These are phyloP conservation scores for Botrytis medusae DNA, from an alignment of 2,329 filamentous ascomycete species.

Conservation along the genomic window DNA sequence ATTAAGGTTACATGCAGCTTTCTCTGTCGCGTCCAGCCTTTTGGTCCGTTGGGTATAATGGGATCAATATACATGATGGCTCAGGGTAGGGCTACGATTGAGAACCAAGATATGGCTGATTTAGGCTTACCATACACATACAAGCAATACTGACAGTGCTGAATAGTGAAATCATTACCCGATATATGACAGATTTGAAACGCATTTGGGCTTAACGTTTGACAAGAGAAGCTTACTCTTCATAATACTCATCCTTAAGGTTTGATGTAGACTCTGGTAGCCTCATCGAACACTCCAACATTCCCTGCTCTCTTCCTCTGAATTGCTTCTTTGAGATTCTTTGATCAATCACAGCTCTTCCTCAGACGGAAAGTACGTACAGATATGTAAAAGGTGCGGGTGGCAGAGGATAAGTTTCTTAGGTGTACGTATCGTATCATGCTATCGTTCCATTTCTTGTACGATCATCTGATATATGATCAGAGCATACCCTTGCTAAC, in stretches of 20 bases:
- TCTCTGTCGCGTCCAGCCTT: not conserved
- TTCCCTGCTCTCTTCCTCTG: conserved; percentile 23
- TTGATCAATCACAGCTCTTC: not conserved
- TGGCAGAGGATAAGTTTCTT: conserved; percentile 5
- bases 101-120: not conserved
- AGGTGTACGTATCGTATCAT: conserved; percentile 3
- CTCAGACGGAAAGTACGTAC: conserved; percentile 7
- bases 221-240: conserved; percentile 23
- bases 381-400: not conserved
- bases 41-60: not conserved
- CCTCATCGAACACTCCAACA: conserved; percentile 5
- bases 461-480: conserved; percentile 39
- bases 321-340: conserved; percentile 24
- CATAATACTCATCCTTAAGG: conserved; percentile 20
- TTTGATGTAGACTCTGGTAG: conserved; percentile 16
- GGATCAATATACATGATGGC: conserved; percentile 14
- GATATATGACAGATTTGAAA: conserved; percentile 24
- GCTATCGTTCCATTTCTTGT: conserved; percentile 26
- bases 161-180: not conserved
- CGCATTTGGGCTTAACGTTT: conserved; percentile 33
- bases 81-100: conserved; percentile 1
- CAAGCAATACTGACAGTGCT: not conserved
- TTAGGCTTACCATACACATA: not conserved
- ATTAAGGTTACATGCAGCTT: not conserved
- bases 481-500: conserved; percentile 86